These are phyloP conservation scores for Amoebophrya sp. DNA, from an alignment of 169 alveolate species.

Conservation along the genomic window DNA sequence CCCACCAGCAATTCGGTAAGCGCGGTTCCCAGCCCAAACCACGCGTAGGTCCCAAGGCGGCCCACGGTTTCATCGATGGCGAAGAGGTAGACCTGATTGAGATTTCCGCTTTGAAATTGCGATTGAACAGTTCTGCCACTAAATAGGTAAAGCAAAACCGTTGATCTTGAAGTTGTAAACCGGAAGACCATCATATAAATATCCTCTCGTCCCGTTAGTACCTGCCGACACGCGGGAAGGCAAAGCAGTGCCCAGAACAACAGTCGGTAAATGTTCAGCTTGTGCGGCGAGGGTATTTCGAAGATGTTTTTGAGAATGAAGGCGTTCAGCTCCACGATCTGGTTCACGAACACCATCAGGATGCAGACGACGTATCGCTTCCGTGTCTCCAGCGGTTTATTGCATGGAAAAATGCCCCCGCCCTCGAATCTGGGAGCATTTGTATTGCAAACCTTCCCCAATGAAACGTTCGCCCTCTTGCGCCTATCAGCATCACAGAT, in stretches of 20 bases:
- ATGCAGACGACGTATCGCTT: constrained; percentile 9
- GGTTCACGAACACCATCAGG: constrained; percentile 23
- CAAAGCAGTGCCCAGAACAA: not conserved
- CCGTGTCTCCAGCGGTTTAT: not conserved
- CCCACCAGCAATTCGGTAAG: not conserved
- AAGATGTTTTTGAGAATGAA: constrained; percentile 26
- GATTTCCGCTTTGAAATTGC: too few relatives aligned
- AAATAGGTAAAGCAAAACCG: too few relatives aligned
- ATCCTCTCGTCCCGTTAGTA: too few relatives aligned
- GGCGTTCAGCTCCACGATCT: constrained; percentile 18
- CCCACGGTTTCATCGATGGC: not conserved
- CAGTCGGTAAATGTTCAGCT: not conserved
- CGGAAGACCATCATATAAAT: too few relatives aligned
- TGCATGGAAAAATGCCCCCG: too few relatives aligned
- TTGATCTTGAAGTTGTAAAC: too few relatives aligned
- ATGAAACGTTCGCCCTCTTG: too few relatives aligned
- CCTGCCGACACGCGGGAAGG: not conserved
- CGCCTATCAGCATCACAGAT: too few relatives aligned
- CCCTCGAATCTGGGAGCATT: too few relatives aligned
- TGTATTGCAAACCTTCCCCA: too few relatives aligned
- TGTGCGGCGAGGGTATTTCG: constrained; percentile 24
- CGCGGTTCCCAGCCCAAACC: not conserved
- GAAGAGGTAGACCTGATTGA: not conserved
- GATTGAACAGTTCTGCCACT: too few relatives aligned
- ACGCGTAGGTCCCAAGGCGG: not conserved